Evolutionary conservation across 345 rosid genomes (phyloP).

Genomic region (Boechera divaricarpa): DNA sequence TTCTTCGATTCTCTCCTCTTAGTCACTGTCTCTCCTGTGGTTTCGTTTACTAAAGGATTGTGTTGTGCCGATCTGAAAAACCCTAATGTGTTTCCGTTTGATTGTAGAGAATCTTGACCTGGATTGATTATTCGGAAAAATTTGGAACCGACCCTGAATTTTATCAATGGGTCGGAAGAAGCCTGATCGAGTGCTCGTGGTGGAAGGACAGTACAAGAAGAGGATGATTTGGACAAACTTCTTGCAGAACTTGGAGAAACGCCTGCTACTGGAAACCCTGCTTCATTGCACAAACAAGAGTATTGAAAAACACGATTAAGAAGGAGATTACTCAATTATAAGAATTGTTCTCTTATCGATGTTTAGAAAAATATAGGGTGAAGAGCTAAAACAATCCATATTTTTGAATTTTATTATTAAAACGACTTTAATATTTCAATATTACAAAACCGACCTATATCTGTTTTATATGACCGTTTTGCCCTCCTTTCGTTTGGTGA

Average conservation of each 20-base stretch:
- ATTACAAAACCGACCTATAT: too few relatives aligned
- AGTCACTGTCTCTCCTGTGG: background rate
- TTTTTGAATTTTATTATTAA: too few relatives aligned
- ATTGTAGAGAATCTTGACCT: background rate
- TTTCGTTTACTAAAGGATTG: background rate
- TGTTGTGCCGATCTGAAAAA: constrained; percentile 22
- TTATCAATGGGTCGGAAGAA: constrained; percentile 75
- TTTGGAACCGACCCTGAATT: background rate
- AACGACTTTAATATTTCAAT: too few relatives aligned
- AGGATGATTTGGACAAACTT: constrained; percentile 92
- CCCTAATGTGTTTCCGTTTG: background rate
- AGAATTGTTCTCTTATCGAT: too few relatives aligned
- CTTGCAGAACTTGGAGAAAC: constrained; percentile 78
- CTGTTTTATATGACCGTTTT: too few relatives aligned
- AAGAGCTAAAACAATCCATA: too few relatives aligned
- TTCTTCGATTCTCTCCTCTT: constrained; percentile 25
- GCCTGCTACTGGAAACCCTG: too few relatives aligned
- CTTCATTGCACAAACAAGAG: too few relatives aligned
- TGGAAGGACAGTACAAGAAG: constrained; percentile 90
- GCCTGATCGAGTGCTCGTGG: constrained; percentile 58
- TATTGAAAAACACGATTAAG: too few relatives aligned
- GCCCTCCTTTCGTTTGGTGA: too few relatives aligned
- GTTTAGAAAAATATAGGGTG: too few relatives aligned
- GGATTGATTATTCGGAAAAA: constrained; percentile 22
- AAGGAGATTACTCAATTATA: too few relatives aligned